Base-by-base conservation (phyloP, 169 alveolate species). In the Plasmodium fragile region DNA sequence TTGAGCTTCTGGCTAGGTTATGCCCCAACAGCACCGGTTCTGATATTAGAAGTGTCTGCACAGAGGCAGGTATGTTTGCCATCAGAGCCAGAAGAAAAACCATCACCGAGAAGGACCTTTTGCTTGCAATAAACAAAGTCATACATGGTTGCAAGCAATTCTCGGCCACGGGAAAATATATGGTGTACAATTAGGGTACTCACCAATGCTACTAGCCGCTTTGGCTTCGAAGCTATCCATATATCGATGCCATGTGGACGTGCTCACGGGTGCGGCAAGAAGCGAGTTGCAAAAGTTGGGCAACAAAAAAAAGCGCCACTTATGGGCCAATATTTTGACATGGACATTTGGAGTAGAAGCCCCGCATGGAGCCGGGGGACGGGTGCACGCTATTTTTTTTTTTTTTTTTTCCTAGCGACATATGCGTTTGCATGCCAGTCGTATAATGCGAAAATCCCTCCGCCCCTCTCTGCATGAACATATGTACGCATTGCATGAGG, bases 1-100 rank as follows among this genome's bases (percentile, higher is more conserved):
- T 97, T 97, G 99, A 99, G 96, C 97, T 99, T 80, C 96, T 99
- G 73, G 99, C 99, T 8, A 96, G 99, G 83, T 97, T 98, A 70
- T 99, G 99, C 84, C 99, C 99, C 28, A 99, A 99, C 95, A 97
- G 99, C 92, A 99, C 99, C 18, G 99, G 99, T 10, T 99, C 99
- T 7, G 99, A 99, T 92, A 96, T 99, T 77, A 97, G 99, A 95
- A 96, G 99, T 75, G 99, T 99, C 39, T 99, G 99, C 95, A 99
- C 99, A 4, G 99, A 99, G 95, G 99, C 99, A 45, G 99, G 99
- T 28, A 99, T 99, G 99, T 98, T 98, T 89, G 99, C 99, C 13
- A 99, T 99, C 73, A 98, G 99, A 89, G 99, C 99, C 6, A 97
- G 99, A 93, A 96, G 99, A 94, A 99, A 99, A 98, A 98, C 98